Evolutionary conservation across 2,329 filamentous ascomycete species (phyloP), one percentile per base, ranked within the genome.

Genomic region (Sordariomycetes sp.): DNA sequence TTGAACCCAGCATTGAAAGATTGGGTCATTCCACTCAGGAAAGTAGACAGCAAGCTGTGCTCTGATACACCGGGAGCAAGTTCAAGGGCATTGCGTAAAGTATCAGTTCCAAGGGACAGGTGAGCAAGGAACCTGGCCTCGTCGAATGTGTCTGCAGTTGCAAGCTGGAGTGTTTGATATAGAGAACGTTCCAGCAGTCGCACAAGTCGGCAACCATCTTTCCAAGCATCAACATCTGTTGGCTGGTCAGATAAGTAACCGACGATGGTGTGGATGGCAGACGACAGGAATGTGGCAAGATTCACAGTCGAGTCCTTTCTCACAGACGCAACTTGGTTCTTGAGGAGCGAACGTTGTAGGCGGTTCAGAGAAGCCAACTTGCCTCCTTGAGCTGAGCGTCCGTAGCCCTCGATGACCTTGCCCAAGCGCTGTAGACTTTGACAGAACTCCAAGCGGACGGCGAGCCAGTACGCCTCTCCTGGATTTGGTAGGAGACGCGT

Each of bases 1-100:
- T 77, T 76, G 60, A 87, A 88, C 3, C 75, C 78, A 12, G 75
- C 69, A 17, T 73, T 68, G 48, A 94, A 90, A 32, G 68, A n/a
- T n/a, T n/a, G n/a, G n/a, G n/a, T n/a, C n/a, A n/a, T n/a, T n/a
- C n/a, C n/a, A n/a, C n/a, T n/a, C 2, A 64, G 44, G 23, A 74
- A 49, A 8, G 50, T 42, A 2, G 15, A 16, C 9, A 38, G 10
- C 10, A 38, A 18, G 12, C 11, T 19, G 6, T 11, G 28, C 25
- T 29, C 30, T 7, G 14, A 12, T 15, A 23, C 35, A 4, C 29
- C 28, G 7, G 20, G 14, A 9, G 18, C 8, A 30, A 30, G 17
- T 30, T 33, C 18, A 14, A 33, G 17, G 7, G 9, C 11, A 4
- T 49, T 48, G n/a, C 55, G 50, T 2, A 75, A 38, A 8, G 66